Conservation (phyloP, 148 eudicot species). For the Rhododendron molle region DNA sequence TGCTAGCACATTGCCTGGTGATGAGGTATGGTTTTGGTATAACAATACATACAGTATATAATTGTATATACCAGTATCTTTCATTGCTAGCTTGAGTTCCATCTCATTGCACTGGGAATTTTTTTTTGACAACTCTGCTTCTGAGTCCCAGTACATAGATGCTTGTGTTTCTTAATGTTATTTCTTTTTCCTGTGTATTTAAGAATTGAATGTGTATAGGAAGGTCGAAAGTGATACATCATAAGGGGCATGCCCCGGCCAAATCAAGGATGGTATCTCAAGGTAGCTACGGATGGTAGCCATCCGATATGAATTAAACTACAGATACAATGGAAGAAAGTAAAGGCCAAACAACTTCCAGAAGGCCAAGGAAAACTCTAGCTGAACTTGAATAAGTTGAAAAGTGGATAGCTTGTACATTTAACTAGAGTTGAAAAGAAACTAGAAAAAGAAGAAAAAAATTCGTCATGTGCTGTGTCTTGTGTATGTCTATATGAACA, state of each 20-base stretch:
- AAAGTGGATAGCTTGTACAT: neutral
- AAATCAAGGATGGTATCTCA: neutral
- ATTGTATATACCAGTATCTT: neutral
- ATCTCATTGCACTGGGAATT: neutral
- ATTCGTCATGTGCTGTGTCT: neutral
- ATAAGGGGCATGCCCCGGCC: neutral
- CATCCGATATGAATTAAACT: neutral
- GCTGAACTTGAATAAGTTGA: neutral
- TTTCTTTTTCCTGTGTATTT: neutral
- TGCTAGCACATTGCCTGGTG: slow-evolving; percentile 63
- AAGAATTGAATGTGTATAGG: neutral
- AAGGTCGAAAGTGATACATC: neutral
- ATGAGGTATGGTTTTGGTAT: slow-evolving; percentile 40
- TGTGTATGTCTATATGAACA: neutral
- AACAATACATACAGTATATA: neutral
- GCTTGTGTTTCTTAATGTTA: neutral
- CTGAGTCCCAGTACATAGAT: neutral
- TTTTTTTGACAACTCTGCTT: neutral
- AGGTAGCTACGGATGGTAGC: neutral
- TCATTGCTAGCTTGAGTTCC: neutral
- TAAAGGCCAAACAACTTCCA: neutral
- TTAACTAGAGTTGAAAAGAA: neutral
- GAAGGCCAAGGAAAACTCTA: neutral
- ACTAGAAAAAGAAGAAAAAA: neutral
- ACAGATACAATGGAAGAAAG: neutral